A percentile compares a stretch with the other conserved stretches of the same genome.
Evolutionary conservation across 805 yeast species (phyloP).

Genomic region (Teunomyces barrocoloradensis): DNA sequence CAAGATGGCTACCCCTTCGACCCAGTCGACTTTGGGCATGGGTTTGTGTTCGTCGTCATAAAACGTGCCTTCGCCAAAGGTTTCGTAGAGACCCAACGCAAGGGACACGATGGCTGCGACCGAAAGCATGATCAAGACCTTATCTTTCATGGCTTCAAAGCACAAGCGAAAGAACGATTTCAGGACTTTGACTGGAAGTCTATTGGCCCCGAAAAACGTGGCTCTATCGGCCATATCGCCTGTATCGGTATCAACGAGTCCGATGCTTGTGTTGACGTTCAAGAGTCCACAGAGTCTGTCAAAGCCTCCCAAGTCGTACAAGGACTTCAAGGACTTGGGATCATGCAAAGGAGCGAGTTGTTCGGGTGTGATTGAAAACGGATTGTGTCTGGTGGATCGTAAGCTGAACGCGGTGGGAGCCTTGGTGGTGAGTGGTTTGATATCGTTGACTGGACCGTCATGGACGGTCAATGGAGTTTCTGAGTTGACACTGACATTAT

Average conservation of each 20-base stretch:
- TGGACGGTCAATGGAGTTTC: slow-evolving; percentile 10
- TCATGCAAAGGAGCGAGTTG: slow-evolving; percentile 54
- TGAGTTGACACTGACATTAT: slow-evolving; percentile 13
- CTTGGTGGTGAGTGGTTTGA: neutral
- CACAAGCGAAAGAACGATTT: slow-evolving; percentile 68
- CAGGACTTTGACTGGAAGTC: slow-evolving; percentile 66
- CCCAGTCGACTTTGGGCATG: slow-evolving; percentile 91
- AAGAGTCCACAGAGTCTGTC: slow-evolving; percentile 28
- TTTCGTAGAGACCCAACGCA: slow-evolving; percentile 87
- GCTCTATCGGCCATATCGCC: slow-evolving; percentile 37
- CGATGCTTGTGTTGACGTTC: slow-evolving; percentile 38
- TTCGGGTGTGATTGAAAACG: slow-evolving; percentile 12
- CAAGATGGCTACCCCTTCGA: slow-evolving; percentile 96
- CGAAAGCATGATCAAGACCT: slow-evolving; percentile 77
- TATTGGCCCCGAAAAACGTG: slow-evolving; percentile 63
- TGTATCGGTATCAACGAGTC: slow-evolving; percentile 37
- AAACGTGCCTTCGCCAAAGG: slow-evolving; percentile 79
- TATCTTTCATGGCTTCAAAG: slow-evolving; percentile 85
- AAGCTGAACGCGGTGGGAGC: neutral
- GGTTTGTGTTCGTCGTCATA: slow-evolving; percentile 75
- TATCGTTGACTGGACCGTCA: slow-evolving; percentile 1
- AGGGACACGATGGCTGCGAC: slow-evolving; percentile 88
- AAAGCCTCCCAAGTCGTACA: slow-evolving; percentile 47
- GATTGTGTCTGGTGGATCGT: neutral
- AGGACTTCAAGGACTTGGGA: slow-evolving; percentile 53